A percentile compares a stretch with the other conserved stretches of the same genome.
These are phyloP conservation scores for Pyricularia grisea DNA, from an alignment of 2,329 filamentous ascomycete species.

Conservation along the genomic window DNA sequence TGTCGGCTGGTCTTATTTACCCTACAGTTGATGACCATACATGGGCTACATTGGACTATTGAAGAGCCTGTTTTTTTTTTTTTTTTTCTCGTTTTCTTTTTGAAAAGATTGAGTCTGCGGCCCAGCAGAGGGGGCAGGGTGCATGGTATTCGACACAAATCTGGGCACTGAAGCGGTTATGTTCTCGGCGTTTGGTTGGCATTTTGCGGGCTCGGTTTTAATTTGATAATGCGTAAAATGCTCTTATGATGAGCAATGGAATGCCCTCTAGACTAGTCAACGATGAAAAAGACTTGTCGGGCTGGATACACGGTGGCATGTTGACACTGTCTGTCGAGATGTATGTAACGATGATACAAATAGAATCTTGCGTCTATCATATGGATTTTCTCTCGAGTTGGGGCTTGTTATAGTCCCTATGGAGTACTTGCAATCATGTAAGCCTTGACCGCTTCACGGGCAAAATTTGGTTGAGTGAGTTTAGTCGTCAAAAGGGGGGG, in stretches of 20 bases:
- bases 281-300: not conserved
- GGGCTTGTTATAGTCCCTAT: no score
- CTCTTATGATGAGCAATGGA: not conserved
- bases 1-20: slow-evolving; percentile 67
- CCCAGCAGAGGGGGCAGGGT: not conserved
- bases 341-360: not conserved
- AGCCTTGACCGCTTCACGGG: no score
- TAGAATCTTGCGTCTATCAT: not conserved
- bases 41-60: slow-evolving; percentile 71
- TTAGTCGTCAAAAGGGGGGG: no score
- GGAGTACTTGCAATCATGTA: no score
- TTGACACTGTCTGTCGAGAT: not conserved
- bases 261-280: not conserved
- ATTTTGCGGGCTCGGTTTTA: not conserved
- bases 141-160: not conserved
- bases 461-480: no score
- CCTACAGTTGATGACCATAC: slow-evolving; percentile 90
- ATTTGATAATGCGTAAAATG: not conserved
- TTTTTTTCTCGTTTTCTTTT: no score
- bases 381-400: no score
- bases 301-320: not conserved
- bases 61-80: not conserved
- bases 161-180: not conserved
- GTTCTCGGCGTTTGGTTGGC: not conserved
- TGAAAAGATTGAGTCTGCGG: not conserved